Percentiles rank a stretch among this genome's conserved stretches.
Evolutionary conservation across 2,329 filamentous ascomycete genomes (phyloP).

Genomic region (Thelonectria discophora): DNA sequence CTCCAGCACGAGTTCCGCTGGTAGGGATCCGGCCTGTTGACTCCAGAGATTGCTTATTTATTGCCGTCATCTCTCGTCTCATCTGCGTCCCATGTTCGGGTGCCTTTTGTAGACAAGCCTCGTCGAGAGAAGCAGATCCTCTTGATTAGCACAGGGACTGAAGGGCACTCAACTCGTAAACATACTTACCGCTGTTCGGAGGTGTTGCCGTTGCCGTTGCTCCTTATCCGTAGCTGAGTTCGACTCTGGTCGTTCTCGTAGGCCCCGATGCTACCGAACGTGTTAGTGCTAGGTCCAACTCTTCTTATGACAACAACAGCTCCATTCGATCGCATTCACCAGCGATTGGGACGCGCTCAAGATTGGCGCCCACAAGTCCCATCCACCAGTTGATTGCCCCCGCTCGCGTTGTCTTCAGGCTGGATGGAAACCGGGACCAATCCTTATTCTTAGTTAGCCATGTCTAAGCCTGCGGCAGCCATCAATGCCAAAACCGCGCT

Average conservation of each 20-base stretch:
- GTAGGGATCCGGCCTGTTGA: slow-evolving; percentile 33
- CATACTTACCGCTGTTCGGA: slow-evolving; percentile 7
- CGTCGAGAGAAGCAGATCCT: slow-evolving; percentile 6
- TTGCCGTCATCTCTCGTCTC: slow-evolving; percentile 32
- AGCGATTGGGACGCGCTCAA: slow-evolving; percentile 22
- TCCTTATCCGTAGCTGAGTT: slow-evolving; percentile 6
- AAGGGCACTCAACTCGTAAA: slow-evolving; percentile 17
- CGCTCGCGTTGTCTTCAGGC: slow-evolving; percentile 18
- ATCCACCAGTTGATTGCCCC: slow-evolving; percentile 14
- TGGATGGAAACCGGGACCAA: slow-evolving; percentile 24
- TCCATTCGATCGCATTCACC: slow-evolving; percentile 10
- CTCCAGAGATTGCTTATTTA: slow-evolving; percentile 35
- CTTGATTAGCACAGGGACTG: slow-evolving; percentile 12
- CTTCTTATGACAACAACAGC: slow-evolving; percentile 16
- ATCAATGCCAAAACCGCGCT: slow-evolving; percentile 33
- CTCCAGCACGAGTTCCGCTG: slow-evolving; percentile 21
- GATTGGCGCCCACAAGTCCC: slow-evolving; percentile 24
- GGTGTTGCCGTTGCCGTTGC: slow-evolving; percentile 2
- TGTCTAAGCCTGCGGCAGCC: slow-evolving; percentile 26
- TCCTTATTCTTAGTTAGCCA: slow-evolving; percentile 23
- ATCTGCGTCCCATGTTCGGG: slow-evolving; percentile 24
- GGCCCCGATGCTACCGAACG: slow-evolving; percentile 26
- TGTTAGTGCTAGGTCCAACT: too few relatives aligned
- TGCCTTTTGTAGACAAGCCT: slow-evolving; percentile 15
- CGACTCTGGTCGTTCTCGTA: neutral